phyloP scores from a whole-genome alignment of 441 rosid species.

The Mallotus japonicus region DNA sequence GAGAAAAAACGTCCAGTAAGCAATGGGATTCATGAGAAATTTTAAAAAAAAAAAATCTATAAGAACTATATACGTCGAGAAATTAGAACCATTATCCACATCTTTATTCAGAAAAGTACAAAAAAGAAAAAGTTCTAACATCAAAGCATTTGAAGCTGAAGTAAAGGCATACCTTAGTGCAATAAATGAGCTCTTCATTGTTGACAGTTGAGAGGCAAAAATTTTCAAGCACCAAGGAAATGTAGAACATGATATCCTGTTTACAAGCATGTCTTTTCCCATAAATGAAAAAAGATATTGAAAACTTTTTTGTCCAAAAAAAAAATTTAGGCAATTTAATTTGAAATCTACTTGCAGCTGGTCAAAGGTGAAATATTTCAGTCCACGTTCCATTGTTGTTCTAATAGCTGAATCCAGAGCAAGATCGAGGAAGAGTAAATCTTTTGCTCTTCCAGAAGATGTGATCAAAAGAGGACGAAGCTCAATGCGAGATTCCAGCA shows the following conservation, averaged over 20 bases:
- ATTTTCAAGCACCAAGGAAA: slow-evolving; percentile 67
- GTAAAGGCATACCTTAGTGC: slow-evolving; percentile 52
- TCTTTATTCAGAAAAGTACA: background rate
- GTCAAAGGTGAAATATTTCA: slow-evolving; percentile 45
- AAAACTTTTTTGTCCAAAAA: background rate
- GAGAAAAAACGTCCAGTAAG: slow-evolving; percentile 16
- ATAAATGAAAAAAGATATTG: slow-evolving; percentile 1
- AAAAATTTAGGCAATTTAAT: slow-evolving; percentile 6
- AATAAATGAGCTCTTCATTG: slow-evolving; percentile 69
- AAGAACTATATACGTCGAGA: background rate
- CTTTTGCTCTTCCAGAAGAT: slow-evolving; percentile 48
- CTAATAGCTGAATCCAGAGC: slow-evolving; percentile 66
- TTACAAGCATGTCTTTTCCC: slow-evolving; percentile 12
- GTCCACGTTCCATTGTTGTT: slow-evolving; percentile 69
- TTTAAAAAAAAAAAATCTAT: background rate
- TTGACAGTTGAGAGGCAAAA: slow-evolving; percentile 62
- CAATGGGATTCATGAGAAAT: slow-evolving; percentile 11
- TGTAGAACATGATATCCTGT: slow-evolving; percentile 59
- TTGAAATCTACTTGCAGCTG: slow-evolving; percentile 41
- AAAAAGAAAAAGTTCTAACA: background rate
- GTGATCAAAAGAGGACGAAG: slow-evolving; percentile 50
- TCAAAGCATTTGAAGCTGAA: slow-evolving; percentile 19
- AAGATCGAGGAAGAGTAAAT: slow-evolving; percentile 60
- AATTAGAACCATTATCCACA: background rate
- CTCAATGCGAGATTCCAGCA: slow-evolving; percentile 61